Conservation (phyloP, 306 rosid genomes). For the Quercus dentata region DNA sequence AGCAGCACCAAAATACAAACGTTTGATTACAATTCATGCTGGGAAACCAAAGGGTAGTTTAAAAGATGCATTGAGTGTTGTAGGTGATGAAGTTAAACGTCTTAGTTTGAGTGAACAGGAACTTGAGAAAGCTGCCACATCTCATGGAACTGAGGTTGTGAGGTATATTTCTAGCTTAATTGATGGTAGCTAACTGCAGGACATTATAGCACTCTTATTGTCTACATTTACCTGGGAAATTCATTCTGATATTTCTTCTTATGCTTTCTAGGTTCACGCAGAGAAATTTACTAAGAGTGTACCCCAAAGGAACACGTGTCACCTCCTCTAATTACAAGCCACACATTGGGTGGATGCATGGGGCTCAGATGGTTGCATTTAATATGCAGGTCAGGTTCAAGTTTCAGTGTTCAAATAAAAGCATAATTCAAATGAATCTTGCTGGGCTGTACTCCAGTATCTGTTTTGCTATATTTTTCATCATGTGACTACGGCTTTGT, state of each 20-base stretch:
- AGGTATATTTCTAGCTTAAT: constrained; percentile 38
- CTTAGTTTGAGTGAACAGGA: constrained; percentile 82
- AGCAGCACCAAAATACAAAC: constrained; percentile 52
- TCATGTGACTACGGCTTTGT: not conserved
- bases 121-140: constrained; percentile 54
- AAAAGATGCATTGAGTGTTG: constrained; percentile 46
- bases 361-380: constrained; percentile 95
- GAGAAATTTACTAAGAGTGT: constrained; percentile 68
- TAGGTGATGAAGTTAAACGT: constrained; percentile 57
- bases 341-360: constrained; percentile 82
- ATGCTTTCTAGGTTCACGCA: constrained; percentile 67
- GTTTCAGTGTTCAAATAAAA: constrained; percentile 7
- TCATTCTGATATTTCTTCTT: constrained; percentile 20
- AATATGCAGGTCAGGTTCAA: constrained; percentile 84
- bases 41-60: constrained; percentile 77
- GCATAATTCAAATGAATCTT: constrained; percentile 4
- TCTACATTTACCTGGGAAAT: not conserved
- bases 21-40: constrained; percentile 82
- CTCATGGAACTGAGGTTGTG: constrained; percentile 58
- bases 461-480: not conserved
- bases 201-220: not conserved
- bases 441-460: not conserved
- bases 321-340: constrained; percentile 82
- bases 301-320: constrained; percentile 84
- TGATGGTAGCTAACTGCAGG: not conserved